Base-by-base conservation (phyloP, 352 stramenopile species). In the Paralagenidium karlingii region DNA sequence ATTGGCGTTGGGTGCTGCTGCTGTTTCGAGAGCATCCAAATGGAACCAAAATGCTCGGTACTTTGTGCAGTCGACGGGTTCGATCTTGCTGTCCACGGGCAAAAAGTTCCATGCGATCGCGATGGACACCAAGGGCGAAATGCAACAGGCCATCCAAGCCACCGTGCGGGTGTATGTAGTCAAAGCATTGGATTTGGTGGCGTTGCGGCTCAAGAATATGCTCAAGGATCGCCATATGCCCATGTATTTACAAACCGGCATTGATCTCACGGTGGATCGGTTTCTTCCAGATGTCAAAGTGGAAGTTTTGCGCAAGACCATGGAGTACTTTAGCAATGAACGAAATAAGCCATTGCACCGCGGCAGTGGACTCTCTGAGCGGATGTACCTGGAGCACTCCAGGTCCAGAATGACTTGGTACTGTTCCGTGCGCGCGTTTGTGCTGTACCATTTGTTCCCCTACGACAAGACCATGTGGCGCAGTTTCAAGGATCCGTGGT, bases 251-350 rank as follows among this genome's bases (percentile, higher is more conserved):
- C 31, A 74, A 63, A 64, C 49, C 29, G 86, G 89, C 43, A 89
- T 92, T 44, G 79, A 93, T 39, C 53, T 81, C 24, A 70, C 69
- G 18, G 79, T 93, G 24, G 69, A 90, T 32, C 71, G 86, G 46
- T 87, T 93, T 44, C 85, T 93, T 58, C 76, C 76, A 3, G 79
- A 93, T 41, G 75, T 93, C 33, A 91, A 93, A 41, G 69, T 90
- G 46, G 76, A 93, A 49, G 84, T 93, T 42, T 90, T 87, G 30
- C 55, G 68, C 13, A 89, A 92, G 57, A 92, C 74, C 18, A 44
- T 69, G 13, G 75, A 88, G 20, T 26, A 90, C 8, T 91, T 91
- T 42, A 58, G 62, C 0, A 55, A 69, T 37, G 48, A 67, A 7
- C 16, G 19, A 16, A 36, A 16, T 22, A 36, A 36, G 19, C 7